Conservation (phyloP, 2,329 filamentous ascomycete genomes). For the Nigrospora sphaerica region DNA sequence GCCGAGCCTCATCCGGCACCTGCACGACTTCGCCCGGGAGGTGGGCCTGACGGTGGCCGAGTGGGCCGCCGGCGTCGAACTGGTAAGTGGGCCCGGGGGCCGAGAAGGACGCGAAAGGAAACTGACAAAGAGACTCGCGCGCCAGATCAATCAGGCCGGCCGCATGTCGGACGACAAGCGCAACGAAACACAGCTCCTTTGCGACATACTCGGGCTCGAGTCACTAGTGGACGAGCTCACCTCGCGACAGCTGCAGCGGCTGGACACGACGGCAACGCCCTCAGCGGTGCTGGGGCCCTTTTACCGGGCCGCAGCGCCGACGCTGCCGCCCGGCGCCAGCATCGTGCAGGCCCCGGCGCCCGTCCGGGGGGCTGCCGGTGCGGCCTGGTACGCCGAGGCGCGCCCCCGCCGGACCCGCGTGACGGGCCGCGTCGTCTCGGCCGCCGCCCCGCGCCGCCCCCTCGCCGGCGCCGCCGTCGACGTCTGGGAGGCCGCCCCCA, state of each 20-base stretch:
- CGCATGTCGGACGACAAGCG: slow-evolving; percentile 54
- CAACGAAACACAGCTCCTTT: slow-evolving; percentile 62
- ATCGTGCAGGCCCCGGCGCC: slow-evolving; percentile 50
- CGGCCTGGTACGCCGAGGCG: slow-evolving; percentile 34
- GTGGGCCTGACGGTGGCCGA: slow-evolving; percentile 74
- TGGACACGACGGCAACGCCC: slow-evolving; percentile 52
- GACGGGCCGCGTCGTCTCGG: slow-evolving; percentile 44
- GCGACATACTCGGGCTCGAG: slow-evolving; percentile 66
- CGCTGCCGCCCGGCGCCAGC: slow-evolving; percentile 59
- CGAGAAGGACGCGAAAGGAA: neutral
- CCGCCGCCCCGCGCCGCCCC: slow-evolving; percentile 50
- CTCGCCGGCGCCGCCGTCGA: slow-evolving; percentile 62
- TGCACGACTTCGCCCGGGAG: slow-evolving; percentile 78
- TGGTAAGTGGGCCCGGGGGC: slow-evolving; percentile 27
- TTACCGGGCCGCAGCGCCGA: slow-evolving; percentile 67
- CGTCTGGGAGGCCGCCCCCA: slow-evolving; percentile 74
- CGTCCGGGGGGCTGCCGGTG: neutral
- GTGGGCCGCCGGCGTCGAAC: slow-evolving; percentile 63
- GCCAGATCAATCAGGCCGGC: slow-evolving; percentile 57
- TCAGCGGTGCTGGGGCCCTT: slow-evolving; percentile 82
- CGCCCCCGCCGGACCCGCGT: slow-evolving; percentile 59
- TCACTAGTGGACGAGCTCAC: slow-evolving; percentile 78
- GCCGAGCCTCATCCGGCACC: slow-evolving; percentile 60
- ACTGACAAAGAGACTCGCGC: neutral
- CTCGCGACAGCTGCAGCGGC: slow-evolving; percentile 40